Conservation (phyloP, 2,329 filamentous ascomycete species). For the Mariannaea elegans region DNA sequence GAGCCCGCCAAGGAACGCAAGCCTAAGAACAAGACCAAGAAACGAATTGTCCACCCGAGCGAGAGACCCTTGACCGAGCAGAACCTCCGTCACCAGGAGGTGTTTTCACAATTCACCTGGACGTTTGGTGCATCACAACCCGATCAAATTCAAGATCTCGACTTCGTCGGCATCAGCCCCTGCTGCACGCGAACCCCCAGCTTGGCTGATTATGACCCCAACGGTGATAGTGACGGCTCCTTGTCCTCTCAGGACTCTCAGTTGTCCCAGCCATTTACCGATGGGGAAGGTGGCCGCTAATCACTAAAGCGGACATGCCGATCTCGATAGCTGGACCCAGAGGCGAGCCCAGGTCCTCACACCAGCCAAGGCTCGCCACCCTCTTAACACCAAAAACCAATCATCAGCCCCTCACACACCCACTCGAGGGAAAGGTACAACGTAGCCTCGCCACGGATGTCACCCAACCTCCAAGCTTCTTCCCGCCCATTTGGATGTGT, state of each 20-base stretch:
- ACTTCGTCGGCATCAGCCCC: conserved; percentile 53
- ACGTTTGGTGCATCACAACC: conserved; percentile 53
- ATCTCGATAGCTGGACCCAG: conserved; percentile 10
- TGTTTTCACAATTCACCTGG: conserved; percentile 56
- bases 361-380: conserved; percentile 17
- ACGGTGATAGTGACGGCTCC: conserved; percentile 35
- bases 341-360: conserved; percentile 7
- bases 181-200: conserved; percentile 53
- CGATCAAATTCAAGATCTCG: conserved; percentile 45
- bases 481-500: not conserved
- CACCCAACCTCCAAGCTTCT: conserved; percentile 9
- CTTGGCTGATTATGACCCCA: conserved; percentile 41
- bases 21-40: conserved; percentile 41
- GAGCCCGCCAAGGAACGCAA: conserved; percentile 43
- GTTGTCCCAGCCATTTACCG: conserved; percentile 20
- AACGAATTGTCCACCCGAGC: conserved; percentile 49
- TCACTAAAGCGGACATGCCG: not conserved
- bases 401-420: conserved; percentile 2
- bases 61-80: conserved; percentile 55
- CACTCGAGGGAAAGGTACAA: not conserved
- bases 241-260: conserved; percentile 26
- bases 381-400: conserved; percentile 12
- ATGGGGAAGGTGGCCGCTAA: conserved; percentile 8
- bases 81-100: conserved; percentile 58
- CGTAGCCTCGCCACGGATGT: conserved; percentile 2